Evolutionary conservation across 257 asterid species (phyloP).

Genomic region (Coffea canephora): DNA sequence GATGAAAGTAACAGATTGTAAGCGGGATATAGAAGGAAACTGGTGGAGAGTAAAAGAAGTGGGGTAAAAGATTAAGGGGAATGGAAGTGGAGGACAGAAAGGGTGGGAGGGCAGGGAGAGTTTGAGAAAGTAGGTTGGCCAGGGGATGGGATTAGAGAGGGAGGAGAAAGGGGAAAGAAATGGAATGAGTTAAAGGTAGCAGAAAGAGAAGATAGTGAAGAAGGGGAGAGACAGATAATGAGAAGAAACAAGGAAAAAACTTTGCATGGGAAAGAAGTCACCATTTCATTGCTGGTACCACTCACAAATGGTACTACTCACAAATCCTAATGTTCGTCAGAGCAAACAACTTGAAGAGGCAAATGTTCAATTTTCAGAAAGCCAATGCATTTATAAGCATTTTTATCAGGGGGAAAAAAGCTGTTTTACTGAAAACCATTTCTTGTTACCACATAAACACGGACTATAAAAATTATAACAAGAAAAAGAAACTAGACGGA

Average conservation of each 20-base stretch:
- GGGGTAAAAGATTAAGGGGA: neutral
- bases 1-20: neutral
- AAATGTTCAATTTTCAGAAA: neutral
- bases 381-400: neutral
- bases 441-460: neutral
- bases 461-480: no score
- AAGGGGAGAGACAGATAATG: no score
- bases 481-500: neutral
- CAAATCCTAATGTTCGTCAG: no score
- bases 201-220: neutral
- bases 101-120: neutral
- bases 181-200: neutral
- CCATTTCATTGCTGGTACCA: no score
- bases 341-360: neutral
- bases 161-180: neutral
- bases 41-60: neutral
- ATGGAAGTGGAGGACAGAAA: neutral
- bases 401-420: neutral
- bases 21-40: neutral
- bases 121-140: neutral
- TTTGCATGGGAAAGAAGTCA: no score
- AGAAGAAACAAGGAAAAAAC: no score
- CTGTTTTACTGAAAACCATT: neutral
- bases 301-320: no score
- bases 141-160: neutral